These are phyloP conservation scores for Mucor mucedo DNA, from an alignment of 371 early-diverging fungal genomes.

Conservation along the genomic window DNA sequence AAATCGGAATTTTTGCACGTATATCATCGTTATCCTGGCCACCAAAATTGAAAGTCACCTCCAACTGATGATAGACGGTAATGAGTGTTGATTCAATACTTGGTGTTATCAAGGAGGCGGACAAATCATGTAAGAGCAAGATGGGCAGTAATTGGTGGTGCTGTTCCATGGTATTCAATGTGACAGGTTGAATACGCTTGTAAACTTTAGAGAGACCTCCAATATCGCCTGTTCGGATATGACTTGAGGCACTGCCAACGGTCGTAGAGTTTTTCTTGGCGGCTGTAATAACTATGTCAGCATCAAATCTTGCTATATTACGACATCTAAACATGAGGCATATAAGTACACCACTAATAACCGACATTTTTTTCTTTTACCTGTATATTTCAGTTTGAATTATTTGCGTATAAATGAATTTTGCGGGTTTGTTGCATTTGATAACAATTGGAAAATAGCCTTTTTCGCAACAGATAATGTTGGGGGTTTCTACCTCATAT, in stretches of 20 bases:
- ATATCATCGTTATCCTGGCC: constrained; percentile 15
- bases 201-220: constrained; percentile 23
- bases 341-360: neutral
- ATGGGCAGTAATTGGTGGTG: neutral
- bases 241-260: constrained; percentile 7
- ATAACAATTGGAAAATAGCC: constrained; percentile 30
- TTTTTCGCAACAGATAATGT: constrained; percentile 35
- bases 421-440: constrained; percentile 21
- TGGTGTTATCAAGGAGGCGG: neutral
- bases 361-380: constrained; percentile 12
- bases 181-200: constrained; percentile 24
- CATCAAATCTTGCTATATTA: constrained; percentile 33
- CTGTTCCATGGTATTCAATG: constrained; percentile 12
- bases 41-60: constrained; percentile 28
- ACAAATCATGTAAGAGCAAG: constrained; percentile 7
- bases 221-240: constrained; percentile 8
- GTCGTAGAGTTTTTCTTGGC: constrained; percentile 13
- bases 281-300: constrained; percentile 24
- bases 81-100: constrained; percentile 24
- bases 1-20: constrained; percentile 23
- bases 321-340: constrained; percentile 24
- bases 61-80: constrained; percentile 22
- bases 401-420: constrained; percentile 33
- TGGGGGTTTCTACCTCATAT: constrained; percentile 40
- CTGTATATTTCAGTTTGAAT: constrained; percentile 43